Evolutionary conservation across 345 rosid genomes (phyloP).

Genomic region (Brassica carinata): DNA sequence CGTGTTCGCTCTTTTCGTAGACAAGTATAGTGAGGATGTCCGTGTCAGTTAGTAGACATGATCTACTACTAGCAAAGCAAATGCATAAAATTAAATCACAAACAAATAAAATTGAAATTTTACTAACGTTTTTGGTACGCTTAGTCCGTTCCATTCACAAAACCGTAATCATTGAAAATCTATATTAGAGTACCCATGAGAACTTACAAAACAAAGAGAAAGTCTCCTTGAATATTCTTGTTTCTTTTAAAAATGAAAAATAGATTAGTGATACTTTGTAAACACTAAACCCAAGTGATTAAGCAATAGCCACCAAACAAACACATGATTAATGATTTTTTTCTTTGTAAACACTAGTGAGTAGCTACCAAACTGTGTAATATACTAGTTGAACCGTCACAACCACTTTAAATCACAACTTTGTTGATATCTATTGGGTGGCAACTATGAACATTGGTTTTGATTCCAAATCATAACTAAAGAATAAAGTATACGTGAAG

Average conservation of each 20-base stretch:
- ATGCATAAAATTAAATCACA: not conserved
- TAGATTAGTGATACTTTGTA: not conserved
- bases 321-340: not conserved
- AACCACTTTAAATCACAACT: conserved; percentile 23
- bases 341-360: conserved; percentile 10
- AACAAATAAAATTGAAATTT: not conserved
- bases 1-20: not conserved
- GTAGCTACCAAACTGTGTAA: conserved; percentile 20
- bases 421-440: conserved; percentile 28
- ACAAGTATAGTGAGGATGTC: conserved; percentile 1
- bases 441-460: conserved; percentile 30
- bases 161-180: not conserved
- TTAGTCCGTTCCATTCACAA: not conserved
- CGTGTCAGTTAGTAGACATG: not conserved
- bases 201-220: not conserved
- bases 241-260: not conserved
- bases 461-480: conserved; percentile 32
- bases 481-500: conserved; percentile 44
- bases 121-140: not conserved
- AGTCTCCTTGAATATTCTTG: not conserved
- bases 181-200: not conserved
- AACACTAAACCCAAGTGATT: conserved; percentile 22
- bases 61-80: conserved; percentile 4
- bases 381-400: conserved; percentile 32
- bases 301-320: conserved; percentile 17